Evolutionary conservation across 2,329 filamentous ascomycete genomes (phyloP).

Genomic region (Penicillium decumbens): DNA sequence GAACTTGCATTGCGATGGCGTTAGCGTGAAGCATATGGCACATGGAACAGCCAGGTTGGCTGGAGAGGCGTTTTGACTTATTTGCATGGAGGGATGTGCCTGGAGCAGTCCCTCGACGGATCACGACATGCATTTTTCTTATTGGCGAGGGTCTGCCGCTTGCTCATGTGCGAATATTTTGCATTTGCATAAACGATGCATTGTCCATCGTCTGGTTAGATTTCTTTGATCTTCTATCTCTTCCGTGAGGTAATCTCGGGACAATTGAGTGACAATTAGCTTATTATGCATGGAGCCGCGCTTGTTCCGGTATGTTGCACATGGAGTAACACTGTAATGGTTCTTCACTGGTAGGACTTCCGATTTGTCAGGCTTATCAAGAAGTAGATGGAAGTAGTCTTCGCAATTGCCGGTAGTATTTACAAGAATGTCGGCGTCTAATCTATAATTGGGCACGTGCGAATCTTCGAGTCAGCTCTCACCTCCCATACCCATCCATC

Average conservation of each 20-base stretch:
- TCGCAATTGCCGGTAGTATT: neutral
- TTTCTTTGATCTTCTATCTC: neutral
- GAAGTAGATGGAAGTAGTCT: neutral
- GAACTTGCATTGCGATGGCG: slow-evolving; percentile 22
- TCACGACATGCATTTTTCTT: slow-evolving; percentile 17
- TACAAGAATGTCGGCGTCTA: neutral
- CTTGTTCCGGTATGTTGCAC: neutral
- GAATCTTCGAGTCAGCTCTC: neutral
- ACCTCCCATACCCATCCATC: neutral
- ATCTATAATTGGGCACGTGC: neutral
- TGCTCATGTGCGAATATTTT: neutral
- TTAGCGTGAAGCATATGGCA: slow-evolving; percentile 16
- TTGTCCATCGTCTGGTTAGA: neutral
- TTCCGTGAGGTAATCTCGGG: neutral
- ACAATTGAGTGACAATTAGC: neutral
- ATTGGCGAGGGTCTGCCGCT: slow-evolving; percentile 4
- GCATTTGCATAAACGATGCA: neutral
- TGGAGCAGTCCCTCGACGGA: slow-evolving; percentile 17
- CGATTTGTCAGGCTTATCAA: neutral
- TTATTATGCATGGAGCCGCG: neutral
- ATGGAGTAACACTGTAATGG: neutral
- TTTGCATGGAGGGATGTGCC: slow-evolving; percentile 19
- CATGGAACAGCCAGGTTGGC: slow-evolving; percentile 5
- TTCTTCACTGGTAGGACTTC: neutral
- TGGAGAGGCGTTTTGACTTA: slow-evolving; percentile 20